Conservation (phyloP, 1,284 basidiomycete species). For the Agaricales sp. region DNA sequence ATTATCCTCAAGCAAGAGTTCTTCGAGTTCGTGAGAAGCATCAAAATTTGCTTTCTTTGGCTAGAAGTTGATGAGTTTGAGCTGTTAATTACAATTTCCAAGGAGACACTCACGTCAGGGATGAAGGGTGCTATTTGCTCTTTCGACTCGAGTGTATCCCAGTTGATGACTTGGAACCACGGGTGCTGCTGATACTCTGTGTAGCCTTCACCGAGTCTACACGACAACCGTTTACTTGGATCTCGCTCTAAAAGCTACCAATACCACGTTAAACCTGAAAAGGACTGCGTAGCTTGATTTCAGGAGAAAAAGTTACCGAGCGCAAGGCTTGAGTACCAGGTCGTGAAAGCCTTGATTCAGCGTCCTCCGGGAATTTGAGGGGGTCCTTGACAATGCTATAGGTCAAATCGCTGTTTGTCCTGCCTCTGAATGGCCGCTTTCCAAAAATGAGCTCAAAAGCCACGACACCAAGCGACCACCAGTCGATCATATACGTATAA, state of each 20-base stretch:
- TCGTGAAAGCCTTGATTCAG: slow-evolving; percentile 58
- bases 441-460: slow-evolving; percentile 92
- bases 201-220: slow-evolving; percentile 69
- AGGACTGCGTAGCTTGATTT: not conserved
- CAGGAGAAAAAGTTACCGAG: slow-evolving; percentile 38
- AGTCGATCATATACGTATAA: slow-evolving; percentile 89
- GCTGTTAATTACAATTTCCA: slow-evolving; percentile 7
- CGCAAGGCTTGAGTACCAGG: slow-evolving; percentile 57
- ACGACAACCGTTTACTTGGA: slow-evolving; percentile 72
- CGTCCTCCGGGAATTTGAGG: slow-evolving; percentile 71
- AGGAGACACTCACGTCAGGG: slow-evolving; percentile 64
- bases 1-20: slow-evolving; percentile 92
- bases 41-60: slow-evolving; percentile 98
- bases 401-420: slow-evolving; percentile 84
- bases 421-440: slow-evolving; percentile 84
- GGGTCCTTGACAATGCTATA: slow-evolving; percentile 77
- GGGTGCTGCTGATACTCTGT: slow-evolving; percentile 72
- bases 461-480: slow-evolving; percentile 94
- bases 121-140: slow-evolving; percentile 79
- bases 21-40: slow-evolving; percentile 97
- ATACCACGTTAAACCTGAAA: slow-evolving; percentile 12
- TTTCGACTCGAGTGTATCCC: slow-evolving; percentile 79
- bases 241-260: slow-evolving; percentile 79
- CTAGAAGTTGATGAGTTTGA: slow-evolving; percentile 31
- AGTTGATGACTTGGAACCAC: slow-evolving; percentile 85